These are phyloP conservation scores for Thelonectria rubi DNA, from an alignment of 2,329 filamentous ascomycete genomes.

Conservation along the genomic window DNA sequence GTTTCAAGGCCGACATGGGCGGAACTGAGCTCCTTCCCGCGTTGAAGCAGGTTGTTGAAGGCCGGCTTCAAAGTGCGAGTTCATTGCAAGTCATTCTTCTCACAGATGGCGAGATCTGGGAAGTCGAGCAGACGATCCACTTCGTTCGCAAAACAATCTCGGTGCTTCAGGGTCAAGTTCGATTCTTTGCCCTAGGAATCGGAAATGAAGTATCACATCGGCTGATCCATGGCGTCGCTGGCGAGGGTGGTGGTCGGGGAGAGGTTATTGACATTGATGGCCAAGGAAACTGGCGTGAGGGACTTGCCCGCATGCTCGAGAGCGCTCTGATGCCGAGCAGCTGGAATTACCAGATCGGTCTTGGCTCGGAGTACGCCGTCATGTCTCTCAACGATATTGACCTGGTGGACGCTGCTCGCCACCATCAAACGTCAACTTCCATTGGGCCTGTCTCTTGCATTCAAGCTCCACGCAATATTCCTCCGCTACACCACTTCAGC, in stretches of 20 bases:
- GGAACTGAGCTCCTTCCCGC: constrained; percentile 1
- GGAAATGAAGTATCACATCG: background rate
- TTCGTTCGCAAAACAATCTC: background rate
- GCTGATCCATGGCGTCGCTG: background rate
- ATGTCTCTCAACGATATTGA: too few species aligned
- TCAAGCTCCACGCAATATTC: too few species aligned
- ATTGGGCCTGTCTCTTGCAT: too few species aligned
- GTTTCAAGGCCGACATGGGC: background rate
- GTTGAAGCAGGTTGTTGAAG: background rate
- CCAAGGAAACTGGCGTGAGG: too few species aligned
- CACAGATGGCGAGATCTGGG: background rate
- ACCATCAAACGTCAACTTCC: too few species aligned
- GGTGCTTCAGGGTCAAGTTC: background rate
- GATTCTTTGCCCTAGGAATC: background rate
- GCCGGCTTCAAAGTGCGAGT: background rate
- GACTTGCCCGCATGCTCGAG: too few species aligned
- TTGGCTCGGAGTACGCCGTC: too few species aligned
- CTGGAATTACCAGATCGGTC: too few species aligned
- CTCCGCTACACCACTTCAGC: too few species aligned
- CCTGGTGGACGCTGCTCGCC: too few species aligned
- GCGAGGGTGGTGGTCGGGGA: background rate
- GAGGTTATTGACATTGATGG: background rate
- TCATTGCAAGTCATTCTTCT: background rate
- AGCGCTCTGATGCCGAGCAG: too few species aligned
- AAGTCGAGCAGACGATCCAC: background rate